phyloP scores from a whole-genome alignment of 1,284 basidiomycete genomes.

The Apiotrichum sp. region DNA sequence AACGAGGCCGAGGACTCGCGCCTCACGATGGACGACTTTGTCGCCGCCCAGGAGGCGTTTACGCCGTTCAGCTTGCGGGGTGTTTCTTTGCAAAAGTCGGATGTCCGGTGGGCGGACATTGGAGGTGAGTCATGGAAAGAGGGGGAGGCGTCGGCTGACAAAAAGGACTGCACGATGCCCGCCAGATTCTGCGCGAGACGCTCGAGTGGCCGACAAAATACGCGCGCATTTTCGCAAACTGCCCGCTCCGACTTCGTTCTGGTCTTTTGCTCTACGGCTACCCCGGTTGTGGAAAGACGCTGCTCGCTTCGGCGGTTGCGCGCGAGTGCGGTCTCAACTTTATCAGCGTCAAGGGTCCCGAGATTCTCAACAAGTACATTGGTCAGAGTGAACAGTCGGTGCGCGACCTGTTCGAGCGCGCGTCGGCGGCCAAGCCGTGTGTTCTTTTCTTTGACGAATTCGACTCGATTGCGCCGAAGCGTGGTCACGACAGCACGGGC shows the following conservation, averaged over 20 bases:
- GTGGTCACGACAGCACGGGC: conserved; percentile 97
- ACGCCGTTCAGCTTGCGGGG: conserved; percentile 83
- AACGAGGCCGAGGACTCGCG: conserved; percentile 14
- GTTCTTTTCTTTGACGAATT: conserved; percentile 99
- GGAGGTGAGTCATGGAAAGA: conserved; percentile 52
- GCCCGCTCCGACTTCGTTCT: conserved; percentile 83
- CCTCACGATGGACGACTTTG: conserved; percentile 60
- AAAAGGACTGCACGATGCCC: conserved; percentile 63
- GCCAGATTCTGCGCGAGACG: conserved; percentile 79
- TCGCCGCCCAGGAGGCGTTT: conserved; percentile 74
- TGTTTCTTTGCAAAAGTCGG: conserved; percentile 82
- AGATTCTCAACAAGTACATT: conserved; percentile 93
- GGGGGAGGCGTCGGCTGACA: too few species aligned
- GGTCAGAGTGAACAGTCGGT: conserved; percentile 94
- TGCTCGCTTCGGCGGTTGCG: conserved; percentile 92
- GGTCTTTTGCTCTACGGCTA: conserved; percentile 89
- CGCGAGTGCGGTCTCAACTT: conserved; percentile 98
- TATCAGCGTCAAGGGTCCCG: conserved; percentile 96
- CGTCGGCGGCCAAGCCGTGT: conserved; percentile 92
- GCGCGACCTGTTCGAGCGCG: conserved; percentile 90
- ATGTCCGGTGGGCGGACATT: conserved; percentile 85
- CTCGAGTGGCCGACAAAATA: conserved; percentile 99
- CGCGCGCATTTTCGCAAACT: conserved; percentile 87
- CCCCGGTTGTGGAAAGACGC: conserved; percentile 96
- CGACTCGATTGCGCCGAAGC: conserved; percentile 94